Conservation (phyloP, 2,329 filamentous ascomycete species). For the Pestalotiopsis sp. region DNA sequence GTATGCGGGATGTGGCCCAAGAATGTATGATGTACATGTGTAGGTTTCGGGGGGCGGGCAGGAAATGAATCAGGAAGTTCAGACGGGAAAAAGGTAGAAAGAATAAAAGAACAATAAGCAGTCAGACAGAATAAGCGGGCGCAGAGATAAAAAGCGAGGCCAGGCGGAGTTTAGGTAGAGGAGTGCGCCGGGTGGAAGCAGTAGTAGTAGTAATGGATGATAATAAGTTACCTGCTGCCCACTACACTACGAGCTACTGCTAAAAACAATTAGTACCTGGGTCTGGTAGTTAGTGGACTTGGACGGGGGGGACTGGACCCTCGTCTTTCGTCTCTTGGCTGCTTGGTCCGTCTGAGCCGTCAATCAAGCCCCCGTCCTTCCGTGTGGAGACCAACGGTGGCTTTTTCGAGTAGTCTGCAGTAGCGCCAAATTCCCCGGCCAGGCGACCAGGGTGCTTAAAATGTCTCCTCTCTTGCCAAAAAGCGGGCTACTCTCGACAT, state of each 20-base stretch:
- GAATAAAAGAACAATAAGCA: background rate
- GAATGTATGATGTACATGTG: background rate
- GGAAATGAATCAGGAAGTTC: background rate
- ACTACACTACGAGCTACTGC: no score
- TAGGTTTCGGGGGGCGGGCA: background rate
- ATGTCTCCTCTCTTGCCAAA: background rate
- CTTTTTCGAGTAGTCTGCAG: constrained; percentile 2
- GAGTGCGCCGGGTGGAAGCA: background rate
- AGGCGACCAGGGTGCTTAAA: background rate
- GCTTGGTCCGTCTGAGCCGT: background rate
- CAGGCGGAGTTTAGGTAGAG: constrained; percentile 1
- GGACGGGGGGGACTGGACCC: no score
- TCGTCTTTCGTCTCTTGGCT: no score
- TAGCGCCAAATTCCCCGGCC: background rate
- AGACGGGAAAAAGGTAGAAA: background rate
- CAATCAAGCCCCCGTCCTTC: constrained; percentile 3
- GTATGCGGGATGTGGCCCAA: background rate
- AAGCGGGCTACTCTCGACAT: no score
- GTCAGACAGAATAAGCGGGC: background rate
- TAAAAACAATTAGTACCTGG: no score
- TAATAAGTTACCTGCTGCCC: no score
- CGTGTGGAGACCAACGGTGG: constrained; percentile 5
- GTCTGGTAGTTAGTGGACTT: no score
- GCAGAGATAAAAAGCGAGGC: background rate
- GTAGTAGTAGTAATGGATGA: no score